phyloP scores from a whole-genome alignment of 345 rosid genomes.

The Eutrema japonicum region DNA sequence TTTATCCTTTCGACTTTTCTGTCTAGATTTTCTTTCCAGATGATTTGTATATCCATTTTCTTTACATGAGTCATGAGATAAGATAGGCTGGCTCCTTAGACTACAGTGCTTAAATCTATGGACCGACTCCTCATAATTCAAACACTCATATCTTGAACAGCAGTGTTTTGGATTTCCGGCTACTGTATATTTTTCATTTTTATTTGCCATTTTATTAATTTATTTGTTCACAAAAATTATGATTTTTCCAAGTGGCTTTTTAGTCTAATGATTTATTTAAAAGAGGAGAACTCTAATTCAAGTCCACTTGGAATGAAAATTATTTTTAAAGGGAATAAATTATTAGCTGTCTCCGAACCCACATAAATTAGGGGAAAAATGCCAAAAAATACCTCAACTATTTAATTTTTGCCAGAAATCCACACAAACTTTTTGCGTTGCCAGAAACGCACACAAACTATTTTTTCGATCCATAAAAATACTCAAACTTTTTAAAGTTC shows the following conservation, averaged over 20 bases:
- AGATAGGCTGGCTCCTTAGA: conserved; percentile 38
- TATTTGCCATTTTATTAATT: conserved; percentile 10
- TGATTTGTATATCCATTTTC: conserved; percentile 26
- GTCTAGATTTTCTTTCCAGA: conserved; percentile 18
- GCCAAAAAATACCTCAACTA: no score
- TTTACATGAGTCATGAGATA: conserved; percentile 36
- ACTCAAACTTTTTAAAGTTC: no score
- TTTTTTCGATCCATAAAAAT: no score
- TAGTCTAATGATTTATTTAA: no score
- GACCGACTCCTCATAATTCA: conserved; percentile 41
- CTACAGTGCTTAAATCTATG: conserved; percentile 36
- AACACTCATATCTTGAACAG: conserved; percentile 41
- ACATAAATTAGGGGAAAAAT: no score
- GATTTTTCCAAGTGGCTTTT: neutral
- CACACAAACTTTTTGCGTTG: no score
- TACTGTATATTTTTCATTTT: conserved; percentile 14
- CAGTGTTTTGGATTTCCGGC: conserved; percentile 41
- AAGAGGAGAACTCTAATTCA: no score
- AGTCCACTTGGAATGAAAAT: no score
- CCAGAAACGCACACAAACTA: no score
- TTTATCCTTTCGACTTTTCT: conserved; percentile 31
- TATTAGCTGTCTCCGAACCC: no score
- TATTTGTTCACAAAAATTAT: neutral
- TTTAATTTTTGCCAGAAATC: no score
- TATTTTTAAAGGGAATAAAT: no score